Conservation (phyloP, 176 grass and related monocot genomes). For the Rhynchospora tenuis region DNA sequence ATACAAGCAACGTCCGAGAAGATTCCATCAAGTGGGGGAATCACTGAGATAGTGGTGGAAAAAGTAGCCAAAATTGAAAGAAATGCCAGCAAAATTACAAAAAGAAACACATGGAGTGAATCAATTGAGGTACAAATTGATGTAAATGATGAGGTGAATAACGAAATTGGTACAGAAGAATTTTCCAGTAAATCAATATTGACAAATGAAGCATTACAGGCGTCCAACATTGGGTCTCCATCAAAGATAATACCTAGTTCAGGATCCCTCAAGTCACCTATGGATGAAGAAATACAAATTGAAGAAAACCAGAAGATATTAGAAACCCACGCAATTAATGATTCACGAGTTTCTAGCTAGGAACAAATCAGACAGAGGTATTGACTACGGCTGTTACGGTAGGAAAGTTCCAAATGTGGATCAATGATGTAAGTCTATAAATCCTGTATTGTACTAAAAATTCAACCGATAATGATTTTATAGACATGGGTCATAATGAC, state of each 20-base stretch:
- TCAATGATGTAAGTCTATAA: too few relatives aligned
- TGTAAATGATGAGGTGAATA: background rate
- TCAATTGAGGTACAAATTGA: background rate
- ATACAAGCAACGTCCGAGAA: background rate
- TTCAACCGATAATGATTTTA: too few relatives aligned
- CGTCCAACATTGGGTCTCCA: background rate
- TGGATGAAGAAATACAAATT: background rate
- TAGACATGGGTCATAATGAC: too few relatives aligned
- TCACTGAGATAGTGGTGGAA: background rate
- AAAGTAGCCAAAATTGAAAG: background rate
- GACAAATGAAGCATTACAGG: background rate
- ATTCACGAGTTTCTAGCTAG: background rate
- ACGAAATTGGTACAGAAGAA: background rate
- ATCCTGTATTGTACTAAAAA: too few relatives aligned
- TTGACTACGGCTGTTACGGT: too few relatives aligned
- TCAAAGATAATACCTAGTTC: too few relatives aligned
- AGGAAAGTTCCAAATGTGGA: too few relatives aligned
- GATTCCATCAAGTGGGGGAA: background rate
- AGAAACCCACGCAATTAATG: background rate
- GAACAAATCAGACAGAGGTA: too few relatives aligned
- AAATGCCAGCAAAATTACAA: background rate
- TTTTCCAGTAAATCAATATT: background rate
- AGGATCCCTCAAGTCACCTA: background rate
- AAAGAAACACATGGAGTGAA: background rate
- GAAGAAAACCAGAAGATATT: background rate